These are phyloP conservation scores for Entomortierella parvispora DNA, from an alignment of 192 early-diverging fungal species.

Conservation along the genomic window DNA sequence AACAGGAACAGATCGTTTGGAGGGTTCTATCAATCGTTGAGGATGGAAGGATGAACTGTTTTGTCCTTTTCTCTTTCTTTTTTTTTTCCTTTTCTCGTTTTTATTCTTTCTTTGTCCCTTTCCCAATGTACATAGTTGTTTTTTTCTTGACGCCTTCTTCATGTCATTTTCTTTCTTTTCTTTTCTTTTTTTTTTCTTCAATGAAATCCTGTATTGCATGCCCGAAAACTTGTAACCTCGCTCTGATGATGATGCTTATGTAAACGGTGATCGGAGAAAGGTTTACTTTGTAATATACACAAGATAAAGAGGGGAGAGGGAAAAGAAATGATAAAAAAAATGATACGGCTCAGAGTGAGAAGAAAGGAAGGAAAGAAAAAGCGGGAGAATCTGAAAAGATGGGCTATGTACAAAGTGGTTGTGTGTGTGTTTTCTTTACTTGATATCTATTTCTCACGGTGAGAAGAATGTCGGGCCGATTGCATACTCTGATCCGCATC, in stretches of 20 bases:
- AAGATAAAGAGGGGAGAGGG: neutral
- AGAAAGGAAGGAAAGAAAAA: neutral
- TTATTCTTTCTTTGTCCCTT: neutral
- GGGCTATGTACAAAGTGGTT: too few species aligned
- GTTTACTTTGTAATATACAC: neutral
- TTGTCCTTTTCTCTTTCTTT: neutral
- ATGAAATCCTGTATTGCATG: too few species aligned
- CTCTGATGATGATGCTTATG: too few species aligned
- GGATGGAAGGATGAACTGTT: constrained; percentile 18
- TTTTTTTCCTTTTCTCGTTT: neutral
- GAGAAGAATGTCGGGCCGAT: too few species aligned
- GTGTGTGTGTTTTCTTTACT: neutral
- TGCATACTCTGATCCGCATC: constrained; percentile 11
- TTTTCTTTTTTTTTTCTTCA: neutral
- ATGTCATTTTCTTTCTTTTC: neutral
- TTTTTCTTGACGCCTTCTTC: neutral
- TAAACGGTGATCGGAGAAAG: too few species aligned
- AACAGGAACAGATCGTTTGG: too few species aligned
- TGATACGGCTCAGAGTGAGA: neutral
- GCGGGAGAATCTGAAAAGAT: neutral
- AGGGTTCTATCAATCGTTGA: constrained; percentile 31
- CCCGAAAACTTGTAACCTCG: too few species aligned
- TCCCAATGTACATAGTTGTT: neutral
- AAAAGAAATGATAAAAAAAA: neutral
- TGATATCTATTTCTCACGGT: neutral